Conservation (phyloP, 2,329 filamentous ascomycete genomes). For the Pseudogymnoascus sp. region DNA sequence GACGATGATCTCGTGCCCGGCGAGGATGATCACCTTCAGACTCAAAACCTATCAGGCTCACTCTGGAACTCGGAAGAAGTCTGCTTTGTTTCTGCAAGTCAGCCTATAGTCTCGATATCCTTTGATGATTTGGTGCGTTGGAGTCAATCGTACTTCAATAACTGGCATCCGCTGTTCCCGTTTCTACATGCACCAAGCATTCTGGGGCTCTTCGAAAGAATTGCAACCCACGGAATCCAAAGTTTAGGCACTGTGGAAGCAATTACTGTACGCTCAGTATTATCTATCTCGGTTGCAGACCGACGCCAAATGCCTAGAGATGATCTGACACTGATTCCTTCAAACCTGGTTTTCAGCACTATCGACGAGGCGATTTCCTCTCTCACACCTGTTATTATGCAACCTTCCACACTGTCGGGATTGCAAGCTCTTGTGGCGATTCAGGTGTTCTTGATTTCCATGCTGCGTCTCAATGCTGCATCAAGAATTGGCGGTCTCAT, state of each 20-base stretch:
- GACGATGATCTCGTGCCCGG: slow-evolving; percentile 43
- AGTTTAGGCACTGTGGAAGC: slow-evolving; percentile 30
- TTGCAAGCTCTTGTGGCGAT: slow-evolving; percentile 45
- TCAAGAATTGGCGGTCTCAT: slow-evolving; percentile 48
- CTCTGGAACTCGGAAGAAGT: slow-evolving; percentile 34
- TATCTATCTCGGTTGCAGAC: slow-evolving; percentile 48
- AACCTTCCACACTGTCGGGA: slow-evolving; percentile 39
- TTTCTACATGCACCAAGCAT: slow-evolving; percentile 48
- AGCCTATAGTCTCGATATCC: slow-evolving; percentile 15
- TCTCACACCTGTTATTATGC: slow-evolving; percentile 38
- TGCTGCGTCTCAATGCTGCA: slow-evolving; percentile 48
- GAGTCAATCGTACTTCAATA: slow-evolving; percentile 47
- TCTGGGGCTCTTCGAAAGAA: slow-evolving; percentile 38
- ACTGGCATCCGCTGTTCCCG: slow-evolving; percentile 50
- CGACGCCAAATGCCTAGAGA: slow-evolving; percentile 34
- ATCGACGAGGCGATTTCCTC: slow-evolving; percentile 43
- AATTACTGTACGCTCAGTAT: slow-evolving; percentile 39
- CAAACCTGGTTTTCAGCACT: slow-evolving; percentile 38
- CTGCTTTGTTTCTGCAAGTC: slow-evolving; percentile 9
- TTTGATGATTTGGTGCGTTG: slow-evolving; percentile 44
- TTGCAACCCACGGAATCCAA: slow-evolving; percentile 29
- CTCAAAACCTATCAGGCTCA: slow-evolving; percentile 21
- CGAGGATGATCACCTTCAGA: slow-evolving; percentile 45
- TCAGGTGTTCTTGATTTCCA: slow-evolving; percentile 47
- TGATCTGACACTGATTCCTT: slow-evolving; percentile 30